A percentile compares a stretch with the other conserved stretches of the same genome.
Conservation (phyloP, 73 alveolate species). For the Paramecium octaurelia region DNA sequence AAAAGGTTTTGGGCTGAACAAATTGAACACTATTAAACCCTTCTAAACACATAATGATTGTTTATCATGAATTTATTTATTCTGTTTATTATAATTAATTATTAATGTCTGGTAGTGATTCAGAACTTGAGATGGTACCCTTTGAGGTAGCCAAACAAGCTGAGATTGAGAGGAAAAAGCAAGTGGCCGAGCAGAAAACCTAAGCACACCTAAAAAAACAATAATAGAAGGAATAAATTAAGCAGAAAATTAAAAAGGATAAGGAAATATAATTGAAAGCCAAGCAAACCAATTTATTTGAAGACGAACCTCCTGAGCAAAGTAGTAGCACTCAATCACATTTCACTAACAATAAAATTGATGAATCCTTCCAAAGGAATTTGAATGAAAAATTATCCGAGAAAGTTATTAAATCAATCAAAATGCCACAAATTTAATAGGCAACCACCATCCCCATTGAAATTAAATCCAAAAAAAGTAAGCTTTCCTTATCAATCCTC, state of each 20-base stretch:
- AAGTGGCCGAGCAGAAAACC: not conserved
- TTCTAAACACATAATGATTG: not conserved
- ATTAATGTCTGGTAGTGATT: constrained; percentile 3
- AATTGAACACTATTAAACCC: not conserved
- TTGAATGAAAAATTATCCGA: not conserved
- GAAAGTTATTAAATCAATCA: not conserved
- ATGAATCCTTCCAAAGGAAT: not conserved
- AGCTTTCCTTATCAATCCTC: not conserved
- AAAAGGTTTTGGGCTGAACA: not conserved
- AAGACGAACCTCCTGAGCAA: constrained; percentile 5
- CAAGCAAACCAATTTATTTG: not conserved
- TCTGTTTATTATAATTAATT: not conserved
- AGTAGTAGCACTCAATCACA: constrained; percentile 15
- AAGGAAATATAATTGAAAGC: not conserved
- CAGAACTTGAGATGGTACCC: not conserved
- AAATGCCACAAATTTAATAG: not conserved
- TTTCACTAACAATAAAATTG: not conserved
- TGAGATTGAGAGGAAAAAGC: not conserved
- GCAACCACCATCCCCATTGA: not conserved
- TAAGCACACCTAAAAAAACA: not conserved
- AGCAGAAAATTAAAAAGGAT: not conserved
- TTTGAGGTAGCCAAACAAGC: not conserved
- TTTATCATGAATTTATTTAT: not conserved
- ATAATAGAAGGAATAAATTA: not conserved
- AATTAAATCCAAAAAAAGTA: not conserved